A percentile compares a stretch with the other conserved stretches of the same genome.
These are phyloP conservation scores for Epichloe elymi DNA, from an alignment of 2,329 filamentous ascomycete genomes.

Conservation along the genomic window DNA sequence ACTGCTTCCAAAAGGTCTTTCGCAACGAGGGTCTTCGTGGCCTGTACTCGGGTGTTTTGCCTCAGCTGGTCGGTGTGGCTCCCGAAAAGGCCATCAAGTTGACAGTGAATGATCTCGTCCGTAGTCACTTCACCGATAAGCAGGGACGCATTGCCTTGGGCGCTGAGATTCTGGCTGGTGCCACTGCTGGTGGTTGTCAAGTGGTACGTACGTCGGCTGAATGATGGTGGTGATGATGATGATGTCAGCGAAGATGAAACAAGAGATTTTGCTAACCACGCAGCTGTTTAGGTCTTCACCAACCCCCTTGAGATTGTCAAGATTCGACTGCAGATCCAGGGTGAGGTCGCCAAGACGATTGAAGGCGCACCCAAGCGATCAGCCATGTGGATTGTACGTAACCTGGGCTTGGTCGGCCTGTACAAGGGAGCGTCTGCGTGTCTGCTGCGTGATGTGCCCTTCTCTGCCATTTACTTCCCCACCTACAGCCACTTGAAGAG, in stretches of 20 bases:
- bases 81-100: slow-evolving; percentile 99
- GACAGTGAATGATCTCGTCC: slow-evolving; percentile 90
- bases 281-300: slow-evolving; percentile 61
- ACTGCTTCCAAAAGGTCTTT: slow-evolving; percentile 88
- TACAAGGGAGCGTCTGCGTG: slow-evolving; percentile 97
- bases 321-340: slow-evolving; percentile 94
- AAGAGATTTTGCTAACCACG: neutral
- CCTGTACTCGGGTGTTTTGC: slow-evolving; percentile 86
- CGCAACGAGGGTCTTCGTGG: slow-evolving; percentile 83
- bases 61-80: slow-evolving; percentile 94
- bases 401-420: slow-evolving; percentile 82
- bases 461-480: slow-evolving; percentile 98
- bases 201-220: slow-evolving; percentile 63
- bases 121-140: slow-evolving; percentile 61
- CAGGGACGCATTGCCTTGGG: slow-evolving; percentile 58
- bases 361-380: slow-evolving; percentile 76
- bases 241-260: neutral
- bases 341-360: slow-evolving; percentile 80
- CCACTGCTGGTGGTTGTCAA: slow-evolving; percentile 82
- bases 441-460: slow-evolving; percentile 88
- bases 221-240: neutral
- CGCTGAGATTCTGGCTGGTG: slow-evolving; percentile 77
- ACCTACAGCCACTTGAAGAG: slow-evolving; percentile 90
- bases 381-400: slow-evolving; percentile 94
- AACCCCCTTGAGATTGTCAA: slow-evolving; percentile 99